phyloP scores from a whole-genome alignment of 2,329 filamentous ascomycete species.

The Chrysoporthe puriensis region DNA sequence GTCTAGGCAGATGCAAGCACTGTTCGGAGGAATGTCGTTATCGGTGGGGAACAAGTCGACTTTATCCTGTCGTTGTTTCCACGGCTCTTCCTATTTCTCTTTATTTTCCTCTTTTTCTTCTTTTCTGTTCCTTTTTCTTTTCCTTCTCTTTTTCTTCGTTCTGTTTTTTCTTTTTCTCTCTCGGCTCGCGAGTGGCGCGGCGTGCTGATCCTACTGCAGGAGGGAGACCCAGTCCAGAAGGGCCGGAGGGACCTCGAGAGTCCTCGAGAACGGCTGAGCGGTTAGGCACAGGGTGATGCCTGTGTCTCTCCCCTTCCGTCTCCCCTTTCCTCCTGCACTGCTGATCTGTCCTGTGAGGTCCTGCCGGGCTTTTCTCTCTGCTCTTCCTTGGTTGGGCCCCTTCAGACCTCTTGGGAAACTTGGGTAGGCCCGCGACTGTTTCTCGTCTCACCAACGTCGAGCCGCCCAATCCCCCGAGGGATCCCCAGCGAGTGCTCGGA shows the following conservation, averaged over 20 bases:
- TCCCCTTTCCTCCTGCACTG: not conserved
- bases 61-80: not conserved
- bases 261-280: not conserved
- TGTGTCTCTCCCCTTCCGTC: not conserved
- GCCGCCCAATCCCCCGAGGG: not conserved
- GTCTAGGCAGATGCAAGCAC: not conserved
- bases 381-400: not conserved
- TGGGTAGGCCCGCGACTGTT: slow-evolving; percentile 11
- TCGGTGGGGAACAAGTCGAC: not conserved
- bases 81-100: not conserved
- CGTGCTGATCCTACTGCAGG: not conserved
- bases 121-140: not conserved
- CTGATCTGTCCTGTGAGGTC: not conserved
- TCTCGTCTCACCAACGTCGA: slow-evolving; percentile 22
- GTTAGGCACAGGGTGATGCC: not conserved
- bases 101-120: not conserved
- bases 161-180: not conserved
- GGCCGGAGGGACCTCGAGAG: not conserved
- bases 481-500: slow-evolving; percentile 21
- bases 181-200: not conserved
- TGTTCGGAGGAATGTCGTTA: not conserved
- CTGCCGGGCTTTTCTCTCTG: not conserved
- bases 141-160: not conserved
- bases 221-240: not conserved
- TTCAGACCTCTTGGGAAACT: not conserved